Percentiles rank a stretch among this genome's conserved stretches.
phyloP scores from a whole-genome alignment of 2,329 filamentous ascomycete species.

The Paecilomyces sp. region DNA sequence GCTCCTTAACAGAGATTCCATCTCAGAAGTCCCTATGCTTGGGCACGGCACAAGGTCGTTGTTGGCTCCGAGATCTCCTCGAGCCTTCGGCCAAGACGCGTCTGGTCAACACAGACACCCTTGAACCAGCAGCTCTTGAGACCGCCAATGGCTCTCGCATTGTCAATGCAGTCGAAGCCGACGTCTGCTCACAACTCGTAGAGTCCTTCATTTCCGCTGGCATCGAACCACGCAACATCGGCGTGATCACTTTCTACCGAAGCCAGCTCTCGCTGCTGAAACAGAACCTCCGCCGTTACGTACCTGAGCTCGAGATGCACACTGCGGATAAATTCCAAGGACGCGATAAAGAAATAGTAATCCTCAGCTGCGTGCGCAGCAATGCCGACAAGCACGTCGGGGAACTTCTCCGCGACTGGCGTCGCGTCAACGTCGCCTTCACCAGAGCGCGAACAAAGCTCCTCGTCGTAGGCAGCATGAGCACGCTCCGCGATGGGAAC shows the following conservation, averaged over 20 bases:
- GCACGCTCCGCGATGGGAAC: slow-evolving; percentile 61
- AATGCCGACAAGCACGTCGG: slow-evolving; percentile 81
- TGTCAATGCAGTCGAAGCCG: slow-evolving; percentile 78
- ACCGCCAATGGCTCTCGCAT: slow-evolving; percentile 68
- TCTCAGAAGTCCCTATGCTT: slow-evolving; percentile 46
- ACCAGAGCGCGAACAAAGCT: slow-evolving; percentile 90
- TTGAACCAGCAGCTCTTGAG: slow-evolving; percentile 60
- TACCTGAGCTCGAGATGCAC: slow-evolving; percentile 76
- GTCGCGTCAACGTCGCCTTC: slow-evolving; percentile 90
- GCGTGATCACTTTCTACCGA: slow-evolving; percentile 95
- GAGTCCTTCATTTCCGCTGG: slow-evolving; percentile 69
- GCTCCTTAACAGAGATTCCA: slow-evolving; percentile 12
- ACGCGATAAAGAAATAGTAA: slow-evolving; percentile 85
- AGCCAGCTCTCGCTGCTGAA: slow-evolving; percentile 81
- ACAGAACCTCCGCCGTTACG: slow-evolving; percentile 56
- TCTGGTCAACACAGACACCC: slow-evolving; percentile 81
- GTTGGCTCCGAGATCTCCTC: slow-evolving; percentile 72
- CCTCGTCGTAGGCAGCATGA: slow-evolving; percentile 74
- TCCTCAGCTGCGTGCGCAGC: slow-evolving; percentile 79
- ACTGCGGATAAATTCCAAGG: slow-evolving; percentile 97
- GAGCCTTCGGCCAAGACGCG: slow-evolving; percentile 66
- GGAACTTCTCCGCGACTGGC: slow-evolving; percentile 83
- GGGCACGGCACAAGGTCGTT: slow-evolving; percentile 43
- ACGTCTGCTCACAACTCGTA: slow-evolving; percentile 71
- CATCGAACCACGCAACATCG: slow-evolving; percentile 68